Percentiles rank a stretch among this genome's conserved stretches.
phyloP scores from a whole-genome alignment of 352 stramenopile species.

The Phytophthora pisi region DNA sequence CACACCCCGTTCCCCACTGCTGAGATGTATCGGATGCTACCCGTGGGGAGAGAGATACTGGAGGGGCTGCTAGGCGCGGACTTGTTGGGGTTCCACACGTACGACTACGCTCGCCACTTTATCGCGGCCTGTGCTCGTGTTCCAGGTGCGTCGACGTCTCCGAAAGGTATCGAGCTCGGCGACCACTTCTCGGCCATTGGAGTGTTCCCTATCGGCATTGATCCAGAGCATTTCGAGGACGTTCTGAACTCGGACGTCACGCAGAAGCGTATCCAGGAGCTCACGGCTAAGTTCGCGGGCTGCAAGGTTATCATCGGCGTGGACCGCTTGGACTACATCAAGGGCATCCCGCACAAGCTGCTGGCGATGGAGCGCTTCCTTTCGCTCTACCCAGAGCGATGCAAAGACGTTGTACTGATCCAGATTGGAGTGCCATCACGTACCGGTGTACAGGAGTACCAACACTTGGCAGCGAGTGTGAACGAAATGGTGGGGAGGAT shows the following conservation, averaged over 20 bases:
- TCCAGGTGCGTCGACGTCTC: conserved; percentile 71
- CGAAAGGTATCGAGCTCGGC: conserved; percentile 81
- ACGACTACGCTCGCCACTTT: conserved; percentile 89
- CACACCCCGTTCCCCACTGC: conserved; percentile 88
- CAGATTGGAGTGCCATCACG: conserved; percentile 94
- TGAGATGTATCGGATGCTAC: conserved; percentile 87
- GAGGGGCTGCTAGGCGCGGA: conserved; percentile 83
- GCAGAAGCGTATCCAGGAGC: conserved; percentile 64
- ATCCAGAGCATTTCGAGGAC: conserved; percentile 83
- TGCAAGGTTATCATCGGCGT: conserved; percentile 88
- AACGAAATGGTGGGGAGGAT: conserved; percentile 91
- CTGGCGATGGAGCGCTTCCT: conserved; percentile 89
- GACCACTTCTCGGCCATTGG: conserved; percentile 84
- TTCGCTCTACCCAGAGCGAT: conserved; percentile 82
- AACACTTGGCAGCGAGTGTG: conserved; percentile 78
- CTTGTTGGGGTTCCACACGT: conserved; percentile 87
- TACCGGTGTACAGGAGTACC: conserved; percentile 85
- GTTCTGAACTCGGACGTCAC: conserved; percentile 56
- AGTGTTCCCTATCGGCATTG: conserved; percentile 87
- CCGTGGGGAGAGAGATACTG: conserved; percentile 78
- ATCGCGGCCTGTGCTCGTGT: conserved; percentile 78
- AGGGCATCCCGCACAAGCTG: conserved; percentile 88
- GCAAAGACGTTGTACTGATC: conserved; percentile 92
- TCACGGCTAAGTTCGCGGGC: conserved; percentile 65
- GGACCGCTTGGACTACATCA: conserved; percentile 89